phyloP scores from a whole-genome alignment of 306 rosid genomes.

The Senna tora region DNA sequence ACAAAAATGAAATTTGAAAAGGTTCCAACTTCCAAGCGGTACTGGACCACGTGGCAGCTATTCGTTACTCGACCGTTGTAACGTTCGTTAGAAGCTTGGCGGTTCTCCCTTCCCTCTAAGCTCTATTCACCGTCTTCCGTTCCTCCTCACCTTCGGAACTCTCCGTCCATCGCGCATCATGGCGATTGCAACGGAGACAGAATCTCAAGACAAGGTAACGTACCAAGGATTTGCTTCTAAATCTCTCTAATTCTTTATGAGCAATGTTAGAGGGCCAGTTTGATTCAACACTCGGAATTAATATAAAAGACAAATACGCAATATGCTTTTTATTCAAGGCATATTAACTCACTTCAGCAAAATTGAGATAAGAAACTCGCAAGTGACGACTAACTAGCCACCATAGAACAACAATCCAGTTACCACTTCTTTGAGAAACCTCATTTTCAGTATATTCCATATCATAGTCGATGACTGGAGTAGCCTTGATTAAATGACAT shows the following conservation, averaged over 20 bases:
- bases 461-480: constrained; percentile 15
- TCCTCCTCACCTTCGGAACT: not conserved
- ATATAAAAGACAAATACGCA: not conserved
- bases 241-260: not conserved
- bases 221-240: not conserved
- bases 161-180: constrained; percentile 35
- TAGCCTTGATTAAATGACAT: not conserved
- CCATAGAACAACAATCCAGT: not conserved
- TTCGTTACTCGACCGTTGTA: constrained; percentile 83
- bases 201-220: constrained; percentile 62
- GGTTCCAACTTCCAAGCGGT: constrained; percentile 43
- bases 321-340: not conserved
- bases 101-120: not conserved
- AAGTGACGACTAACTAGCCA: not conserved
- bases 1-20: constrained; percentile 43
- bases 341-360: not conserved
- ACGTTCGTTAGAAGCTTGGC: constrained; percentile 25
- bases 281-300: not conserved
- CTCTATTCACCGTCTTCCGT: not conserved
- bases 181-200: constrained; percentile 77
- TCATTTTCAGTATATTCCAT: not conserved
- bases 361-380: constrained; percentile 3
- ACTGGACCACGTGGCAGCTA: constrained; percentile 53
- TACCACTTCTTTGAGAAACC: constrained; percentile 1
- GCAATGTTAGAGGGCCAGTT: not conserved